Evolutionary conservation across 306 rosid genomes (phyloP).

Genomic region (Prunus salicina): DNA sequence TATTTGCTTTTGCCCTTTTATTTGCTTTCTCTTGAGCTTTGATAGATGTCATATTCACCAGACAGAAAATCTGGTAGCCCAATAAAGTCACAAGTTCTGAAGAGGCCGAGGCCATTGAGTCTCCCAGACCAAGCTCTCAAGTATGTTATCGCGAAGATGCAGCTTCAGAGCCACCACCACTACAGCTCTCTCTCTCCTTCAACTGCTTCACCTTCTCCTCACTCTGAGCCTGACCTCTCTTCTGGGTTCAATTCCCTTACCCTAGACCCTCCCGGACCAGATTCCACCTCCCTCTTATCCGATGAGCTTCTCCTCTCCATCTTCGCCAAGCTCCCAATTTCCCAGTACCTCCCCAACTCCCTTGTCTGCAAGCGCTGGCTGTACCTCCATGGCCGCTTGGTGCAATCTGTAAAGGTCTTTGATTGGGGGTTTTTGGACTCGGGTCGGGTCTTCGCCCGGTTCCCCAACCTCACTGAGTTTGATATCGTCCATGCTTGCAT

Average conservation of each 20-base stretch:
- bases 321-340: conserved; percentile 50
- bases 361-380: conserved; percentile 95
- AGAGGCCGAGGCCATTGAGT: conserved; percentile 8
- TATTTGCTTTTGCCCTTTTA: neutral
- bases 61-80: conserved; percentile 4
- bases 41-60: conserved; percentile 22
- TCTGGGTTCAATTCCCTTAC: neutral
- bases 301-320: conserved; percentile 57
- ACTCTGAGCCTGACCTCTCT: conserved; percentile 17
- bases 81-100: neutral
- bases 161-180: conserved; percentile 3
- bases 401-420: conserved; percentile 47
- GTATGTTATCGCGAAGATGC: conserved; percentile 43
- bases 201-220: conserved; percentile 25
- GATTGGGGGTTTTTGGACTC: conserved; percentile 80
- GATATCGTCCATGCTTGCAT: conserved; percentile 51
- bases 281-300: conserved; percentile 17
- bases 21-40: neutral
- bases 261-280: conserved; percentile 13
- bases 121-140: conserved; percentile 33
- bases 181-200: conserved; percentile 4
- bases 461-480: conserved; percentile 68
- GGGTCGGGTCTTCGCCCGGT: conserved; percentile 71
- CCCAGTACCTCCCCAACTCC: conserved; percentile 46
- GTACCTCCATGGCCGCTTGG: conserved; percentile 69